A percentile compares a stretch with the other conserved stretches of the same genome.
phyloP scores from a whole-genome alignment of 2,329 filamentous ascomycete species.

The Aspergillus felis region DNA sequence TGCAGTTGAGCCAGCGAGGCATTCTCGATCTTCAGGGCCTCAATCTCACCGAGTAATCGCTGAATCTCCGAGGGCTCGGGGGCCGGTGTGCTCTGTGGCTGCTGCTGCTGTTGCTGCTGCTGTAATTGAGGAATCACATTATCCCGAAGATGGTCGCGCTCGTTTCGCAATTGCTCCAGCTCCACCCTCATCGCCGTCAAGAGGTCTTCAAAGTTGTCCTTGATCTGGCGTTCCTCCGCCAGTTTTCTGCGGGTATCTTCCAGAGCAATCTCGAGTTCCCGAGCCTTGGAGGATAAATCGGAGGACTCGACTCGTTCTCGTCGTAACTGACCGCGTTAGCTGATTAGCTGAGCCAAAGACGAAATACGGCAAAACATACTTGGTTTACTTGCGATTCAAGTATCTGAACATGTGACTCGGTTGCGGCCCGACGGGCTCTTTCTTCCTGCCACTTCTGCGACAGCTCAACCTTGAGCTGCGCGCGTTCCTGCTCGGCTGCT shows the following conservation, averaged over 20 bases:
- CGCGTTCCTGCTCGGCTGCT: slow-evolving; percentile 85
- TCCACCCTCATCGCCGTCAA: slow-evolving; percentile 79
- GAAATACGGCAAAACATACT: slow-evolving; percentile 33
- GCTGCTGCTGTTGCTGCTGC: slow-evolving; percentile 20
- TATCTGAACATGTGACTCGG: slow-evolving; percentile 80
- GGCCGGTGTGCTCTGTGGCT: slow-evolving; percentile 50
- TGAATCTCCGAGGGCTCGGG: slow-evolving; percentile 49
- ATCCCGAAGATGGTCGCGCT: slow-evolving; percentile 78
- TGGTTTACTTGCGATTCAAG: slow-evolving; percentile 74
- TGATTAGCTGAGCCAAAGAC: slow-evolving; percentile 15
- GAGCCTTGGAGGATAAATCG: slow-evolving; percentile 55
- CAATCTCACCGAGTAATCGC: slow-evolving; percentile 82
- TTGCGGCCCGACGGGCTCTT: slow-evolving; percentile 65
- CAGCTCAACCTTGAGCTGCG: slow-evolving; percentile 77
- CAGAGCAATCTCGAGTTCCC: slow-evolving; percentile 73
- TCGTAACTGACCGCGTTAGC: slow-evolving; percentile 30
- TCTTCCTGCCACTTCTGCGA: slow-evolving; percentile 86
- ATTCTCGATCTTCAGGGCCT: slow-evolving; percentile 56
- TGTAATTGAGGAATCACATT: slow-evolving; percentile 78
- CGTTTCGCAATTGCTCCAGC: slow-evolving; percentile 74
- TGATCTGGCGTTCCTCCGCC: slow-evolving; percentile 77
- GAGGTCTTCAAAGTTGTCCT: slow-evolving; percentile 91
- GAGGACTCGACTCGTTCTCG: slow-evolving; percentile 52
- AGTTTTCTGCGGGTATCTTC: slow-evolving; percentile 81
- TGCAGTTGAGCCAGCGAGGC: slow-evolving; percentile 46